These are phyloP conservation scores for Suhomyces choctaworum DNA, from an alignment of 1,139 yeast genomes.

Conservation along the genomic window DNA sequence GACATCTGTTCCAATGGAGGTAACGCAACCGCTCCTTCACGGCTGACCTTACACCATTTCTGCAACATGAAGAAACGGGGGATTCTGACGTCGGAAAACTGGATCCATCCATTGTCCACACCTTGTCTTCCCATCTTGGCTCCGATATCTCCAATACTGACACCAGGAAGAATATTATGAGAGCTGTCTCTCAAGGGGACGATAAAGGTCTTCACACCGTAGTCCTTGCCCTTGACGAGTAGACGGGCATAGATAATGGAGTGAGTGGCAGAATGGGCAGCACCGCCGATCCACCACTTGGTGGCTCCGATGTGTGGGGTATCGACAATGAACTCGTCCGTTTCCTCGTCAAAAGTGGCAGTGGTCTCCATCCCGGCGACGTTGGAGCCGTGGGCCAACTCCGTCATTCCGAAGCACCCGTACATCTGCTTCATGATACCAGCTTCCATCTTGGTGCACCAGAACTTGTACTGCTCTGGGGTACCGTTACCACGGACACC, in stretches of 20 bases:
- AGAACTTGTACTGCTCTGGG: conserved; percentile 57
- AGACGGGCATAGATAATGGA: conserved; percentile 79
- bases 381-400: conserved; percentile 90
- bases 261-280: conserved; percentile 91
- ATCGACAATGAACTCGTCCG: conserved; percentile 70
- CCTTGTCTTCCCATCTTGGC: conserved; percentile 92
- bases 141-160: conserved; percentile 88
- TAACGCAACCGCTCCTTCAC: conserved; percentile 65
- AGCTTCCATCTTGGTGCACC: conserved; percentile 78
- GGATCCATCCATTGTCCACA: conserved; percentile 94
- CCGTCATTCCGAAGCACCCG: conserved; percentile 95
- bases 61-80: conserved; percentile 84
- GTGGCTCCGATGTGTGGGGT: conserved; percentile 93
- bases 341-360: conserved; percentile 68
- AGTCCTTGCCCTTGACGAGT: conserved; percentile 77
- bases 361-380: conserved; percentile 93
- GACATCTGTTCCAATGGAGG: conserved; percentile 87
- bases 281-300: conserved; percentile 99
- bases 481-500: conserved; percentile 78
- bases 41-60: conserved; percentile 72
- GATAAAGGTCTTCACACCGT: conserved; percentile 88
- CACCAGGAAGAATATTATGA: conserved; percentile 74
- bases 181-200: conserved; percentile 80
- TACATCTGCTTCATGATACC: conserved; percentile 62
- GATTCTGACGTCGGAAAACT: conserved; percentile 75